These are phyloP conservation scores for Mycena leptocephala DNA, from an alignment of 768 basidiomycete genomes.

Conservation along the genomic window DNA sequence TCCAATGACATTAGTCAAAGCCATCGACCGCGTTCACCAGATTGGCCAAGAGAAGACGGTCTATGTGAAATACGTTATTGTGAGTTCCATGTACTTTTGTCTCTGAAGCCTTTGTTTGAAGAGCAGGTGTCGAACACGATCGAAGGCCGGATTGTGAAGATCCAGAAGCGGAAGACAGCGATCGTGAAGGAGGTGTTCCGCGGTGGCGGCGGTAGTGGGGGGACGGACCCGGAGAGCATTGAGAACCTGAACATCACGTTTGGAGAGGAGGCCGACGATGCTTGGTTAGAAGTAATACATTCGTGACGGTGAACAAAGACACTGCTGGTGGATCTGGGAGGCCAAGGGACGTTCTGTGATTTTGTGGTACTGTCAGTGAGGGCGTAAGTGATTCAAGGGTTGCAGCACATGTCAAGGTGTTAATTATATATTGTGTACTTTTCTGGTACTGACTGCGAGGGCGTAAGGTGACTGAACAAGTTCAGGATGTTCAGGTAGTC, in stretches of 20 bases:
- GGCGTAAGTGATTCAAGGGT: no score
- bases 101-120: background rate
- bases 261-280: conserved; percentile 55
- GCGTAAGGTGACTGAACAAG: no score
- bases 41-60: conserved; percentile 90
- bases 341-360: no score
- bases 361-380: no score
- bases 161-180: conserved; percentile 90
- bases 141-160: conserved; percentile 84
- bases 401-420: no score
- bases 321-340: no score
- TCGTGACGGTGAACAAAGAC: no score
- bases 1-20: conserved; percentile 50
- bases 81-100: conserved; percentile 51
- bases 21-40: conserved; percentile 89
- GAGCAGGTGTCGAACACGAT: conserved; percentile 81
- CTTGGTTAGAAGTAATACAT: no score
- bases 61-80: conserved; percentile 89
- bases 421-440: no score
- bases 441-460: no score
- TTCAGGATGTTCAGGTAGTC: no score
- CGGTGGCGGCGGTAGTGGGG: conserved; percentile 62
- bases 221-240: conserved; percentile 78
- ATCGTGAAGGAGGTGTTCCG: conserved; percentile 90
- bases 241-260: conserved; percentile 90